Base-by-base conservation (phyloP, 192 early-diverging fungal species). In the Mycoemilia scoparia region DNA sequence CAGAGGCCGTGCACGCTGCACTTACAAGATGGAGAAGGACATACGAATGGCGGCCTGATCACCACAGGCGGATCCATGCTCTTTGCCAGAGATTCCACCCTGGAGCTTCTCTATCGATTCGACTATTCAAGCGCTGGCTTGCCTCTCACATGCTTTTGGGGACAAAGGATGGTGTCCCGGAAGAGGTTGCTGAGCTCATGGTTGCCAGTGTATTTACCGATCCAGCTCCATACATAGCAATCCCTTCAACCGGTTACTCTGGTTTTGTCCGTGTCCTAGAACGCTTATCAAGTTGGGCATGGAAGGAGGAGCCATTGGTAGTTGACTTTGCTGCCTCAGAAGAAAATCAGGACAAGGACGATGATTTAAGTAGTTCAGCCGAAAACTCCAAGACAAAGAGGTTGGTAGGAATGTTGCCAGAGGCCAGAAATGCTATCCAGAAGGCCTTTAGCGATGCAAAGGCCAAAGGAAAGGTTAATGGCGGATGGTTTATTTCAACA, bases 71-170 rank as follows among this genome's bases (percentile, higher is more conserved):
- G n/a, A 66, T 93, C 10, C 75, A 78, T 33, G 71, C 77, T 28
- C 57, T 87, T 24, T 84, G 80, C 55, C 70, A 73, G 29, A 64
- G 69, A 30, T 68, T 45, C 21, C 50, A 71, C 46, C 76, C 84
- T 17, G 73, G 76, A 8, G 68, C 79, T 9, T 79, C 82, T 7
- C 53, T 70, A 24, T 81, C 86, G 4, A 76, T 91, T 18, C 73
- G 92, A 12, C 56, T 97, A 33, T 51, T 71, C 12, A 97, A 97
- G 67, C 72, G 87, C 39, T 97, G 87, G 87, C 53, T 89, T 17
- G 61, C 74, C 5, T 63, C 78, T 13, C 89, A 97, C 44, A 60
- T 84, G 62, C 60, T 91, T 4, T 64, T 81, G 18, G 48, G 50
- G 41, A 48, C 60, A 7, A 63, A 70, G 12, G 39, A 36, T 7